Percentiles rank a stretch among this genome's conserved stretches.
These are phyloP conservation scores for Kluyveromyces starmeri DNA, from an alignment of 805 yeast genomes.

Conservation along the genomic window DNA sequence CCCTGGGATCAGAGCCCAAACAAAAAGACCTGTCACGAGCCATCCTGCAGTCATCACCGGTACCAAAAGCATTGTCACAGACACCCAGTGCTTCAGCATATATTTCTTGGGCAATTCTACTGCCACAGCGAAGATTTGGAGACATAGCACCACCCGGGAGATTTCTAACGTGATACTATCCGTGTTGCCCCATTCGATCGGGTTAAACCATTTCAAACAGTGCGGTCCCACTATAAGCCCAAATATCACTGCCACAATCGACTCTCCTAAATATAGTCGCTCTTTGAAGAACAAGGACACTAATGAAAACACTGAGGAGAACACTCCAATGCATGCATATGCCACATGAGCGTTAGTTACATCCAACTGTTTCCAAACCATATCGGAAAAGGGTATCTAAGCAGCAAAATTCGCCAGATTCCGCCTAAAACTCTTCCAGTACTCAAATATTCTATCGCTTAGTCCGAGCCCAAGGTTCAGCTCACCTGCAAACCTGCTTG, in stretches of 20 bases:
- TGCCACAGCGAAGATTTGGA: constrained; percentile 90
- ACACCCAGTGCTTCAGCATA: constrained; percentile 74
- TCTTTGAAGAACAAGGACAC: constrained; percentile 79
- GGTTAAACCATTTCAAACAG: constrained; percentile 74
- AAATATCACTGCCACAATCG: constrained; percentile 76
- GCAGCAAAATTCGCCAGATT: no score
- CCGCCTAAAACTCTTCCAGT: no score
- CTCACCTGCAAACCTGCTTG: no score
- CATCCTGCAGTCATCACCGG: constrained; percentile 92
- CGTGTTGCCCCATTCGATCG: constrained; percentile 75
- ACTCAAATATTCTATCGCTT: no score
- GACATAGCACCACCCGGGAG: constrained; percentile 70
- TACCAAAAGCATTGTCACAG: constrained; percentile 62
- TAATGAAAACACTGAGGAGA: constrained; percentile 70
- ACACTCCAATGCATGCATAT: constrained; percentile 80
- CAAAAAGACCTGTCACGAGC: constrained; percentile 71
- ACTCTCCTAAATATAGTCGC: constrained; percentile 80
- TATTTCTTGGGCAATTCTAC: constrained; percentile 88
- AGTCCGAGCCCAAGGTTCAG: no score
- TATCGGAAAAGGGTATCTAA: no score
- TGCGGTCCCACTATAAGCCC: constrained; percentile 89
- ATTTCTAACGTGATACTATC: constrained; percentile 78
- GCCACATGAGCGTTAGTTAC: constrained; percentile 70
- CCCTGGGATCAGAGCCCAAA: constrained; percentile 70
- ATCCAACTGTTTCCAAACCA: constrained; percentile 30